A percentile compares a stretch with the other conserved stretches of the same genome.
phyloP scores from a whole-genome alignment of 75 land plant genomes.

The Cupressus sempervirens region DNA sequence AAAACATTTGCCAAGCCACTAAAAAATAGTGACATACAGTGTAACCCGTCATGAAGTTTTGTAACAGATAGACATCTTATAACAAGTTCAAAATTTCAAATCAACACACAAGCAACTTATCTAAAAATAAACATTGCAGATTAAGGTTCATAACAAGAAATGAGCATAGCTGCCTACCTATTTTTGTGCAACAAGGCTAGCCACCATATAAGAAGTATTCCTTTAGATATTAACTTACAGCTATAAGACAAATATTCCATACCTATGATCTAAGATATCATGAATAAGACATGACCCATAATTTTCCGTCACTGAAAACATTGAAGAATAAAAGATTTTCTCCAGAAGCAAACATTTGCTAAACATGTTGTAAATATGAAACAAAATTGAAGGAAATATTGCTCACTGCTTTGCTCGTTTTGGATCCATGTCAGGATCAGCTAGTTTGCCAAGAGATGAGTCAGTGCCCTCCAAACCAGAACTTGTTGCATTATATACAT shows the following conservation, averaged over 20 bases:
- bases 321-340: neutral
- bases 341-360: neutral
- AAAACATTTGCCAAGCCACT: neutral
- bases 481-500: constrained; percentile 13
- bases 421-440: constrained; percentile 39
- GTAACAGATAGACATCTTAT: neutral
- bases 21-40: neutral
- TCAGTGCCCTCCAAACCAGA: constrained; percentile 27
- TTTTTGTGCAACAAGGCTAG: neutral
- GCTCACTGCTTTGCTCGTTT: constrained; percentile 62
- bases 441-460: constrained; percentile 12
- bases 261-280: neutral
- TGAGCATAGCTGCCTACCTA: neutral
- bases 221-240: neutral
- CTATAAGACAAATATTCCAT: neutral
- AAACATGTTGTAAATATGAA: neutral
- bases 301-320: neutral
- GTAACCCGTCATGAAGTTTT: neutral
- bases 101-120: neutral
- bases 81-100: neutral
- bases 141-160: neutral
- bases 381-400: neutral
- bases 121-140: neutral
- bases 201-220: neutral
- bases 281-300: neutral